Percentiles rank a stretch among this genome's conserved stretches.
Evolutionary conservation across 768 basidiomycete genomes (phyloP).

Genomic region (Phanerochaete carnosa): DNA sequence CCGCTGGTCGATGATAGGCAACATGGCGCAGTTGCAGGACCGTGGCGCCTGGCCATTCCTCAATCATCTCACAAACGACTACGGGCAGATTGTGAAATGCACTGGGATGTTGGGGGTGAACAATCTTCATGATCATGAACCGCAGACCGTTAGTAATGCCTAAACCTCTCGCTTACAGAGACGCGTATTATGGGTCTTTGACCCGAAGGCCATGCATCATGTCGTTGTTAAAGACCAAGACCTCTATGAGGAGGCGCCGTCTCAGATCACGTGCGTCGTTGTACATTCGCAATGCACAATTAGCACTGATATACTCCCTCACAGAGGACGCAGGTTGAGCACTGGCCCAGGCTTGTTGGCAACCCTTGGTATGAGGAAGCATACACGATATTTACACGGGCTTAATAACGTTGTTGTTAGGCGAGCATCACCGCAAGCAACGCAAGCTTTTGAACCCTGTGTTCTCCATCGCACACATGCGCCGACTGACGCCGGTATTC

Average conservation of each 20-base stretch:
- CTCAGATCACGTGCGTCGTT: no score
- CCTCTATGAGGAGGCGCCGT: conserved; percentile 32
- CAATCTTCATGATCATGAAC: no score
- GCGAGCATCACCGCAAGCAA: conserved; percentile 25
- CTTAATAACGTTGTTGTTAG: conserved; percentile 3
- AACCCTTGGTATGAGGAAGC: not conserved
- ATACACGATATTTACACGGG: not conserved
- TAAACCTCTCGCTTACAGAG: conserved; percentile 32
- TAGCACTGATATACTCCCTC: not conserved
- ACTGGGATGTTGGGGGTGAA: conserved; percentile 46
- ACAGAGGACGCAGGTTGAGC: not conserved
- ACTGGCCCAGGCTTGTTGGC: not conserved
- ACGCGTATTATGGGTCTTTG: conserved; percentile 46
- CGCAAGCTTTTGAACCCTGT: conserved; percentile 30
- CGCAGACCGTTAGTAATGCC: no score
- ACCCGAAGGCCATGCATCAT: conserved; percentile 45
- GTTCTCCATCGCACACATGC: conserved; percentile 28
- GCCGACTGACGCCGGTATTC: conserved; percentile 24
- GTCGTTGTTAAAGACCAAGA: conserved; percentile 48
- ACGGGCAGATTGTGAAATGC: conserved; percentile 43
- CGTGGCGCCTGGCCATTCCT: conserved; percentile 6
- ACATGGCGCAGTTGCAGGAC: not conserved
- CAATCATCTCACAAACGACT: conserved; percentile 19
- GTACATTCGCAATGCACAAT: no score
- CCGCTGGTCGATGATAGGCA: not conserved